These are phyloP conservation scores for Jaminaea rosea DNA, from an alignment of 1,284 basidiomycete genomes.

Conservation along the genomic window DNA sequence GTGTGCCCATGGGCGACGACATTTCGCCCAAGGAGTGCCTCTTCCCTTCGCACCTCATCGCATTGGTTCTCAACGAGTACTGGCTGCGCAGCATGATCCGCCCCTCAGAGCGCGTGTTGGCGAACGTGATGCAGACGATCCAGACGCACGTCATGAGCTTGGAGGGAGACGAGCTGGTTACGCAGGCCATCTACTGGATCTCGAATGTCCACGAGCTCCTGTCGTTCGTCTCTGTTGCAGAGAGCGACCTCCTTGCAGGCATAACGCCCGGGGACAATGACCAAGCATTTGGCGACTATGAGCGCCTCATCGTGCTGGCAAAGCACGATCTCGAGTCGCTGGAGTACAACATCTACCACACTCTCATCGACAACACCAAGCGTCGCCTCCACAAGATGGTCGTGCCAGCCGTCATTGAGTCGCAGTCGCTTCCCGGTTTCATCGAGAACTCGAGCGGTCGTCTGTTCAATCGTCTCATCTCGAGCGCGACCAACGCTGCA, in stretches of 20 bases:
- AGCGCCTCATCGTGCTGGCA: conserved; percentile 88
- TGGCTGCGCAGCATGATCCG: conserved; percentile 98
- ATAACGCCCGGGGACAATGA: conserved; percentile 87
- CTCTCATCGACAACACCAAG: conserved; percentile 98
- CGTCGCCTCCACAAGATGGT: conserved; percentile 96
- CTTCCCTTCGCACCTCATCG: conserved; percentile 99
- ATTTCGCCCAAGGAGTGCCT: conserved; percentile 93
- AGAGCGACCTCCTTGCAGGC: conserved; percentile 94
- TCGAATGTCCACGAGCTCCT: conserved; percentile 99
- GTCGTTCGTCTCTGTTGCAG: conserved; percentile 96
- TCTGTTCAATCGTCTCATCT: conserved; percentile 81
- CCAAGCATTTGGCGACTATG: conserved; percentile 89
- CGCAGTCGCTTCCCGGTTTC: conserved; percentile 93
- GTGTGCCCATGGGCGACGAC: conserved; percentile 85
- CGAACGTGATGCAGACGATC: conserved; percentile 97
- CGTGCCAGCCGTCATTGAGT: conserved; percentile 93
- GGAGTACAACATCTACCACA: conserved; percentile 99
- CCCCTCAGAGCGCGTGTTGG: conserved; percentile 94
- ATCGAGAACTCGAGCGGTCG: conserved; percentile 88
- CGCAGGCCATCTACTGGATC: conserved; percentile 97
- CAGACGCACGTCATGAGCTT: conserved; percentile 94
- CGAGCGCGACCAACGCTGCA: conserved; percentile 62
- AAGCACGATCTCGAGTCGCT: conserved; percentile 97
- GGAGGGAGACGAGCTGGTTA: conserved; percentile 83
- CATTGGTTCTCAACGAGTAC: conserved; percentile 97